Evolutionary conservation across 2,329 filamentous ascomycete genomes (phyloP).

Genomic region (Colletotrichum ledebouriae): DNA sequence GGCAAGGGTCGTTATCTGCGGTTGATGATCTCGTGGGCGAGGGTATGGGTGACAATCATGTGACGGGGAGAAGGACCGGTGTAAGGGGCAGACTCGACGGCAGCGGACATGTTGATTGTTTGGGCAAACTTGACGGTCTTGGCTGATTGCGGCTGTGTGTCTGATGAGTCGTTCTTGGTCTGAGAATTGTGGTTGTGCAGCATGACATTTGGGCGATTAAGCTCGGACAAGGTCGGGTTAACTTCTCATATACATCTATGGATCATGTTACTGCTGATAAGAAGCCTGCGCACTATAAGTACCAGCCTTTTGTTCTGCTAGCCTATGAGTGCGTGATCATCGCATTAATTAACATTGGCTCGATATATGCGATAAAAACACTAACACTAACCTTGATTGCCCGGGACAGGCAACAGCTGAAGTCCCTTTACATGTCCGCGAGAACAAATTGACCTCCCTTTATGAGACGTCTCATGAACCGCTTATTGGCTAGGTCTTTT

Average conservation of each 20-base stretch:
- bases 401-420: constrained; percentile 14
- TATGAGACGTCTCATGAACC: background rate
- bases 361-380: too few species aligned
- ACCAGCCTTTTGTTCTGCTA: too few species aligned
- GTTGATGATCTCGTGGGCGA: constrained; percentile 42
- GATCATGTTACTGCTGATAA: too few species aligned
- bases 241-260: background rate
- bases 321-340: too few species aligned
- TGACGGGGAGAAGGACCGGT: constrained; percentile 38
- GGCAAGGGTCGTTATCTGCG: constrained; percentile 39
- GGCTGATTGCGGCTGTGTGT: background rate
- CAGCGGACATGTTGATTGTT: constrained; percentile 19
- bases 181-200: background rate
- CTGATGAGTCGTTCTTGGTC: background rate
- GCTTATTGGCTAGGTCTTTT: constrained; percentile 10
- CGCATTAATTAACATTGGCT: too few species aligned
- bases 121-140: background rate
- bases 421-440: background rate
- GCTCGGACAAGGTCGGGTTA: background rate
- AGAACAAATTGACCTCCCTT: background rate
- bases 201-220: background rate
- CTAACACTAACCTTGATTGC: too few species aligned
- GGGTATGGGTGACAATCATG: constrained; percentile 41
- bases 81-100: constrained; percentile 25
- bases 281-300: too few species aligned